A percentile compares a stretch with the other conserved stretches of the same genome.
phyloP scores from a whole-genome alignment of 2,329 filamentous ascomycete genomes.

The Epichloe bromicola region DNA sequence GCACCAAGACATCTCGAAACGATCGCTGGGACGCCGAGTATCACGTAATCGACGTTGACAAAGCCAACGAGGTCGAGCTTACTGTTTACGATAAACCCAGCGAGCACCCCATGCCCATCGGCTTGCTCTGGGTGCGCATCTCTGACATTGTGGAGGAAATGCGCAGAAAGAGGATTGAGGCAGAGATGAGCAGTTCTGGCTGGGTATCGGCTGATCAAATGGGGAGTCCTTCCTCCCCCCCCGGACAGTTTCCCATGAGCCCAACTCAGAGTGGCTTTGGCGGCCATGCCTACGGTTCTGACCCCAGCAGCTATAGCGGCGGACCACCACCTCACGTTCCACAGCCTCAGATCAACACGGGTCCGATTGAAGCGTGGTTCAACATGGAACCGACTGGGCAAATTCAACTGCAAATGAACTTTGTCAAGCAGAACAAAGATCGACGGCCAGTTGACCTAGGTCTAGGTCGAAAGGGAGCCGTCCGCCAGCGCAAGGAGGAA shows the following conservation, averaged over 20 bases:
- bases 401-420: slow-evolving; percentile 83
- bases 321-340: slow-evolving; percentile 16
- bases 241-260: slow-evolving; percentile 45
- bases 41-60: slow-evolving; percentile 89
- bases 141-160: slow-evolving; percentile 97
- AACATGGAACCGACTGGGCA: slow-evolving; percentile 88
- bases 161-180: slow-evolving; percentile 91
- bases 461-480: slow-evolving; percentile 86
- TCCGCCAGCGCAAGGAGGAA: slow-evolving; percentile 95
- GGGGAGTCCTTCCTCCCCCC: slow-evolving; percentile 41
- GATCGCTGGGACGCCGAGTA: slow-evolving; percentile 88
- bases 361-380: slow-evolving; percentile 86
- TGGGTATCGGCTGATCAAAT: slow-evolving; percentile 98
- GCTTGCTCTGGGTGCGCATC: slow-evolving; percentile 89
- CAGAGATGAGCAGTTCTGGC: slow-evolving; percentile 83
- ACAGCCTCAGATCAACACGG: slow-evolving; percentile 40
- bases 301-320: slow-evolving; percentile 16
- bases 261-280: slow-evolving; percentile 31
- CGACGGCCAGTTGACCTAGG: slow-evolving; percentile 75
- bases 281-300: slow-evolving; percentile 23
- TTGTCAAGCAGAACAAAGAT: slow-evolving; percentile 80
- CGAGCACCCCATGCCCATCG: slow-evolving; percentile 84
- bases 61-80: slow-evolving; percentile 95
- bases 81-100: slow-evolving; percentile 94
- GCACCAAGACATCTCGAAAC: slow-evolving; percentile 71